phyloP scores from a whole-genome alignment of 306 rosid genomes.

The Benincasa hispida region DNA sequence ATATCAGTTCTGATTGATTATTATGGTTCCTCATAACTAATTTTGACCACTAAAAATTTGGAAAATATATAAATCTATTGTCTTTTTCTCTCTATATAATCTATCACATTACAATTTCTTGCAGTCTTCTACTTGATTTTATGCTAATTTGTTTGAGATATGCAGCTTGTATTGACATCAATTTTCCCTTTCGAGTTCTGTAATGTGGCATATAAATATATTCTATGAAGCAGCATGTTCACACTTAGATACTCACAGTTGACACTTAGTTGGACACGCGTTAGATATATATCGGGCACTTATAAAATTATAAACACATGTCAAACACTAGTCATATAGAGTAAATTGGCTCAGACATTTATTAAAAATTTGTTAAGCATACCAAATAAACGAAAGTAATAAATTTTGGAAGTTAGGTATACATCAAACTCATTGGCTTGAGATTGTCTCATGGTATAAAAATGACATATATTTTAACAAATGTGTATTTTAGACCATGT shows the following conservation, averaged over 20 bases:
- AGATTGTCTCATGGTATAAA: background rate
- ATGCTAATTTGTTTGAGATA: background rate
- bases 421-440: background rate
- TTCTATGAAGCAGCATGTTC: background rate
- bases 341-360: background rate
- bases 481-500: background rate
- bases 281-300: background rate
- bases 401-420: background rate
- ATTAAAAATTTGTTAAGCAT: background rate
- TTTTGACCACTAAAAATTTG: background rate
- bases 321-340: background rate
- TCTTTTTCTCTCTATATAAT: too few species aligned
- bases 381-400: background rate
- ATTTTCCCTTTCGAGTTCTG: background rate
- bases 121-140: background rate
- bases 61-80: background rate
- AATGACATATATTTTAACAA: background rate
- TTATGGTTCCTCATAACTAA: background rate
- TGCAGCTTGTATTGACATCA: background rate
- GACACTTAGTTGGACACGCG: too few species aligned
- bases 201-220: background rate
- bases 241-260: background rate
- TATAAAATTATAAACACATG: background rate
- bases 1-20: background rate
- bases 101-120: background rate